Evolutionary conservation across 805 yeast genomes (phyloP).

Genomic region (Nakazawaea wyomingensis): DNA sequence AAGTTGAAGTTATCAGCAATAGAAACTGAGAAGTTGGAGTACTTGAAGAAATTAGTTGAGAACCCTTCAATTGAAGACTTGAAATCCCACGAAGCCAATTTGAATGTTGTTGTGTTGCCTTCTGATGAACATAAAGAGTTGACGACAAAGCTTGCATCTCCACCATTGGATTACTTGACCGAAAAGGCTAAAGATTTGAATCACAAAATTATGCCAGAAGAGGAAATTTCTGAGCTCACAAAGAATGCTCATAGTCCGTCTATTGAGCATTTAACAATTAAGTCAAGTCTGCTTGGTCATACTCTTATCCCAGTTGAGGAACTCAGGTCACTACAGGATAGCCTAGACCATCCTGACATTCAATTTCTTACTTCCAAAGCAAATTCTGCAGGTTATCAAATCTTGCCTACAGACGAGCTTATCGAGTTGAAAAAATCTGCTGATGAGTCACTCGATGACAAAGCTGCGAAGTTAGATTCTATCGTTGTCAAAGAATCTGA

Average conservation of each 20-base stretch:
- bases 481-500: background rate
- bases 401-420: background rate
- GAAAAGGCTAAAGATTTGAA: conserved; percentile 6
- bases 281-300: conserved; percentile 1
- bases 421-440: background rate
- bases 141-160: background rate
- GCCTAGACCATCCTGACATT: conserved; percentile 5
- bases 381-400: background rate
- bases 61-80: conserved; percentile 12
- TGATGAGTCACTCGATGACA: conserved; percentile 8
- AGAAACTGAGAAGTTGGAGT: background rate
- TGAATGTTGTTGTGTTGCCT: conserved; percentile 8
- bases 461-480: conserved; percentile 5
- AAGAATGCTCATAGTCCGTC: background rate
- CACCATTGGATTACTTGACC: background rate
- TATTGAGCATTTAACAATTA: background rate
- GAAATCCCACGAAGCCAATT: background rate
- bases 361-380: conserved; percentile 13
- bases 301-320: background rate
- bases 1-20: background rate
- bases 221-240: background rate
- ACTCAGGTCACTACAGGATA: background rate
- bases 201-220: conserved; percentile 1
- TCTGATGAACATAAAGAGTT: conserved; percentile 1
- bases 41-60: conserved; percentile 3